These are phyloP conservation scores for Hymenoscyphus repandus DNA, from an alignment of 2,329 filamentous ascomycete species.

Conservation along the genomic window DNA sequence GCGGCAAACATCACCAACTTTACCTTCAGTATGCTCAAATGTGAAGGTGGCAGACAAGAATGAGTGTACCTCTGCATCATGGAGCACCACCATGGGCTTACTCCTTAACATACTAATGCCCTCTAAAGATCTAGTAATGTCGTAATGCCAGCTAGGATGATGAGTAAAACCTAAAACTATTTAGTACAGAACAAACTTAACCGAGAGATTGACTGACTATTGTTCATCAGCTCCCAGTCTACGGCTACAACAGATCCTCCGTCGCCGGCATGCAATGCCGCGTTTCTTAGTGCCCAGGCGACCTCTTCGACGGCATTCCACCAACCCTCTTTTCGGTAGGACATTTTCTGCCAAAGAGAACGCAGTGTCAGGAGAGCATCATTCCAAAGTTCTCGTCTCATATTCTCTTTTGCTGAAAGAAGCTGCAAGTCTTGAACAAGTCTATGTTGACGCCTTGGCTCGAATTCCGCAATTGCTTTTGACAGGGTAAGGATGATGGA, in stretches of 20 bases:
- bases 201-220: conserved; percentile 38
- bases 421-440: conserved; percentile 49
- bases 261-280: conserved; percentile 47
- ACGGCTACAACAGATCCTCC: conserved; percentile 54
- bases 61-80: conserved; percentile 46
- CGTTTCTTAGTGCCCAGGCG: conserved; percentile 54
- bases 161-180: conserved; percentile 44
- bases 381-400: conserved; percentile 45
- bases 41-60: conserved; percentile 51
- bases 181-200: conserved; percentile 15
- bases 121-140: conserved; percentile 52
- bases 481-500: conserved; percentile 49
- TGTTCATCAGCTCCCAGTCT: conserved; percentile 61
- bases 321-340: conserved; percentile 56
- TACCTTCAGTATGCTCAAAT: conserved; percentile 53
- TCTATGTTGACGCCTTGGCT: conserved; percentile 47
- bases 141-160: conserved; percentile 54
- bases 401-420: conserved; percentile 52
- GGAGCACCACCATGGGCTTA: conserved; percentile 46
- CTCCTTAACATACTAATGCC: conserved; percentile 37
- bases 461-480: conserved; percentile 49
- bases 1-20: conserved; percentile 53
- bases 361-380: conserved; percentile 48
- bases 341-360: conserved; percentile 52
- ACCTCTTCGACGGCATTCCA: conserved; percentile 53